Conservation (phyloP, 1,139 yeast species). For the Yamadazyma atlantica region DNA sequence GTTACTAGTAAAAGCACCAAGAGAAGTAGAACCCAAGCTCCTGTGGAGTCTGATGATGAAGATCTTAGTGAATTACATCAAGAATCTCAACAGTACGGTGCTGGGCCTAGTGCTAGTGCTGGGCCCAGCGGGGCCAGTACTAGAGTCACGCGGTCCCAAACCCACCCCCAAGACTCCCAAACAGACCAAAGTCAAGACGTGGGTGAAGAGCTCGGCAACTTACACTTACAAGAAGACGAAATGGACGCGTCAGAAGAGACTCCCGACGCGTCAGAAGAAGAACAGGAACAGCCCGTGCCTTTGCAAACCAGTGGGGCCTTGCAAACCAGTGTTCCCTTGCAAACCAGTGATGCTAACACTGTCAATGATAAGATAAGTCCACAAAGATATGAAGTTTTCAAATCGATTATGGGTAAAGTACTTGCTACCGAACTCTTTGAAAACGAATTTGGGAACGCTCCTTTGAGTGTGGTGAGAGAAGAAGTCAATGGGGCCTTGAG, state of each 20-base stretch:
- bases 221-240: constrained; percentile 17
- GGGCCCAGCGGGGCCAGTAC: no score
- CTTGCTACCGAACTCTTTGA: constrained; percentile 49
- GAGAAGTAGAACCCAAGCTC: constrained; percentile 29
- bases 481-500: constrained; percentile 52
- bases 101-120: not conserved
- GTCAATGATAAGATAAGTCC: constrained; percentile 36
- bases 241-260: constrained; percentile 12
- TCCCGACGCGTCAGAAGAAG: constrained; percentile 12
- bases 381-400: constrained; percentile 48
- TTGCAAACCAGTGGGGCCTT: no score
- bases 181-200: constrained; percentile 18
- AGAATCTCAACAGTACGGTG: constrained; percentile 21
- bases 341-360: no score
- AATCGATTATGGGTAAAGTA: constrained; percentile 45
- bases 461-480: constrained; percentile 41
- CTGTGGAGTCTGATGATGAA: constrained; percentile 17
- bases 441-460: constrained; percentile 43
- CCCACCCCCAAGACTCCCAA: constrained; percentile 5
- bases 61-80: constrained; percentile 25
- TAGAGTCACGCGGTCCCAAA: constrained; percentile 2
- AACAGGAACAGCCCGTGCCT: constrained; percentile 22
- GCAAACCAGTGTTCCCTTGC: no score
- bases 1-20: constrained; percentile 41
- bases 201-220: constrained; percentile 28